Conservation (phyloP, 176 grass and related monocot species). For the Juncus inflexus region DNA sequence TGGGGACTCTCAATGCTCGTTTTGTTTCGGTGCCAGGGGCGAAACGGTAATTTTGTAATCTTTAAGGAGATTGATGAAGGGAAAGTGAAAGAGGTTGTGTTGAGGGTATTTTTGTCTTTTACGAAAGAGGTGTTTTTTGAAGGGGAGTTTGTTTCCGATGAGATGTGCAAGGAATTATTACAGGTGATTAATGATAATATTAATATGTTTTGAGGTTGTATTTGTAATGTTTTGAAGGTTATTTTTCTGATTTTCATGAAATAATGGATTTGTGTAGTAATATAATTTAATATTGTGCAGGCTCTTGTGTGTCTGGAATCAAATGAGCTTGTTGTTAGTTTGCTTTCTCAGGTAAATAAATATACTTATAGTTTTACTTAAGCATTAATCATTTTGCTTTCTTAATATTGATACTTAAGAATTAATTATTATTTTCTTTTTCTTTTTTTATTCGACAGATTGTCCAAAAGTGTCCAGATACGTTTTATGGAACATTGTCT, state of each 20-base stretch:
- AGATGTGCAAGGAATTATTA: constrained; percentile 66
- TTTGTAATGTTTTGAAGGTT: constrained; percentile 27
- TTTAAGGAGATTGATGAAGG: constrained; percentile 40
- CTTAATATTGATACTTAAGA: not conserved
- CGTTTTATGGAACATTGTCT: constrained; percentile 61
- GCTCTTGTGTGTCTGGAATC: constrained; percentile 69
- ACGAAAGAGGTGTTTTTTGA: constrained; percentile 74
- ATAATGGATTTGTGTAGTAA: no score
- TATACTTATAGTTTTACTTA: not conserved
- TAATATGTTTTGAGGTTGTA: not conserved
- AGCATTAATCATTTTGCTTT: not conserved
- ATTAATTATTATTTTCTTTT: not conserved
- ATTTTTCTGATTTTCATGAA: no score
- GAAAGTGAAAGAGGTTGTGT: constrained; percentile 49
- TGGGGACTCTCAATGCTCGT: constrained; percentile 72
- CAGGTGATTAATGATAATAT: constrained; percentile 52
- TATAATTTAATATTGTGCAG: constrained; percentile 30
- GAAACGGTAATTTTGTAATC: constrained; percentile 31
- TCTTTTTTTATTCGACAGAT: constrained; percentile 38
- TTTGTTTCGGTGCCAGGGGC: constrained; percentile 56
- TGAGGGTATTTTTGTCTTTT: constrained; percentile 54
- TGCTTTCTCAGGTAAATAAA: constrained; percentile 79
- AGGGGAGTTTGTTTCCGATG: constrained; percentile 50
- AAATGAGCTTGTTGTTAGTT: constrained; percentile 39
- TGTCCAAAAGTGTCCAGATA: constrained; percentile 67